These are phyloP conservation scores for Clarireedia monteithiana DNA, from an alignment of 2,329 filamentous ascomycete species.

Conservation along the genomic window DNA sequence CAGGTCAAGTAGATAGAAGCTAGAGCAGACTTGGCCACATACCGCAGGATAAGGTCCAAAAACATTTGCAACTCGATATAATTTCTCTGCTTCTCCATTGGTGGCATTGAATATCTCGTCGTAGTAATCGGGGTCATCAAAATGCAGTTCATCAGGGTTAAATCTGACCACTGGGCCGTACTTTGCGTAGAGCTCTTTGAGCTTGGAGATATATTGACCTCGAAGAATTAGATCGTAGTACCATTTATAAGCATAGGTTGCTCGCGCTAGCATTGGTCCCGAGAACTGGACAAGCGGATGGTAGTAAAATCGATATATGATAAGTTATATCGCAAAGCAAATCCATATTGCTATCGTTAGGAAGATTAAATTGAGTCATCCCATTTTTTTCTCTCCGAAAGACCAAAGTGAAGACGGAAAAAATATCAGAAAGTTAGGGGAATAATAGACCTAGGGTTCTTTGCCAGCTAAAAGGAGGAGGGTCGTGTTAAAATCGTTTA, in stretches of 20 bases:
- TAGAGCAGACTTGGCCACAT: not conserved
- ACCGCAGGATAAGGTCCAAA: constrained; percentile 4
- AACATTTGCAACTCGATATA: not conserved
- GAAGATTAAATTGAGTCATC: not conserved
- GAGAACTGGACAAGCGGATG: not conserved
- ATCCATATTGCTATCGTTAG: not conserved
- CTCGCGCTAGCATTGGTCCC: not conserved
- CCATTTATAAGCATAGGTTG: constrained; percentile 3
- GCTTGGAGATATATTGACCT: constrained; percentile 36
- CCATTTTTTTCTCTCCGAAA: not conserved
- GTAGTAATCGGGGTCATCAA: constrained; percentile 13
- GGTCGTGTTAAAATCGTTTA: too few species aligned
- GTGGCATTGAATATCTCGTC: constrained; percentile 4
- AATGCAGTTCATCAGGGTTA: constrained; percentile 12
- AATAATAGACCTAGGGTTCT: too few species aligned
- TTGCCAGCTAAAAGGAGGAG: too few species aligned
- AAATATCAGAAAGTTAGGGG: too few species aligned
- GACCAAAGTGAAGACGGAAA: too few species aligned
- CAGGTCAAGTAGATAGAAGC: not conserved
- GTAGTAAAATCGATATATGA: not conserved
- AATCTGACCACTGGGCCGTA: constrained; percentile 27
- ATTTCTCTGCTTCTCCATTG: not conserved
- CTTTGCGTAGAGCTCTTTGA: constrained; percentile 34
- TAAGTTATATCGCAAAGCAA: not conserved
- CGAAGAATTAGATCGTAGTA: constrained; percentile 36